A percentile compares a stretch with the other conserved stretches of the same genome.
Conservation (phyloP, 108 stramenopile species). For the Skeletonema costatum region DNA sequence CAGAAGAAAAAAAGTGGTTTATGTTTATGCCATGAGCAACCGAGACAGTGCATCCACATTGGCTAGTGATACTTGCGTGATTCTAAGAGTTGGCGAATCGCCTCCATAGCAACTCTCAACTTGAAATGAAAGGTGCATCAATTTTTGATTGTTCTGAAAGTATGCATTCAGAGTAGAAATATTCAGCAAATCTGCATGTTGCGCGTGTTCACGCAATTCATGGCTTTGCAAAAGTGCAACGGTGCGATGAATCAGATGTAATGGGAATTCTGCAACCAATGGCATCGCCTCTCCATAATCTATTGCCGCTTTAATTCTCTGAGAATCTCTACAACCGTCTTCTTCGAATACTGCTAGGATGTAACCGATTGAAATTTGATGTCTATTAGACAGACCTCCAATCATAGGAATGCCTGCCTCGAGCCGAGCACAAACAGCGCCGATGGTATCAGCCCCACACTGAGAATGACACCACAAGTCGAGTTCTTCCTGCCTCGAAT, state of each 20-base stretch:
- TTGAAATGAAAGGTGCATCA: conserved; percentile 32
- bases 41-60: conserved; percentile 20
- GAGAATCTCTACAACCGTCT: not conserved
- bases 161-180: conserved; percentile 6
- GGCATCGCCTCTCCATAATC: conserved; percentile 32
- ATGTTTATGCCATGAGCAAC: conserved; percentile 12
- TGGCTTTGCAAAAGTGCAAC: conserved; percentile 13
- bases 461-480: conserved; percentile 39
- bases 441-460: conserved; percentile 13
- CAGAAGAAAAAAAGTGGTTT: no score
- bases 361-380: conserved; percentile 46
- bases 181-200: not conserved
- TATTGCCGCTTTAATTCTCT: conserved; percentile 15
- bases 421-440: conserved; percentile 23
- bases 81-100: conserved; percentile 12
- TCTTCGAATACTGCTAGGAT: conserved; percentile 24
- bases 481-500: conserved; percentile 29
- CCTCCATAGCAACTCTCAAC: conserved; percentile 27
- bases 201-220: not conserved
- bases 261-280: conserved; percentile 17
- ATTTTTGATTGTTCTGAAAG: conserved; percentile 29
- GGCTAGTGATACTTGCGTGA: conserved; percentile 25
- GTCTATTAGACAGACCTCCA: conserved; percentile 13
- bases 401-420: conserved; percentile 42
- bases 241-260: conserved; percentile 14